These are phyloP conservation scores for Gnomoniopsis sp. DNA, from an alignment of 2,329 filamentous ascomycete genomes.

Conservation along the genomic window DNA sequence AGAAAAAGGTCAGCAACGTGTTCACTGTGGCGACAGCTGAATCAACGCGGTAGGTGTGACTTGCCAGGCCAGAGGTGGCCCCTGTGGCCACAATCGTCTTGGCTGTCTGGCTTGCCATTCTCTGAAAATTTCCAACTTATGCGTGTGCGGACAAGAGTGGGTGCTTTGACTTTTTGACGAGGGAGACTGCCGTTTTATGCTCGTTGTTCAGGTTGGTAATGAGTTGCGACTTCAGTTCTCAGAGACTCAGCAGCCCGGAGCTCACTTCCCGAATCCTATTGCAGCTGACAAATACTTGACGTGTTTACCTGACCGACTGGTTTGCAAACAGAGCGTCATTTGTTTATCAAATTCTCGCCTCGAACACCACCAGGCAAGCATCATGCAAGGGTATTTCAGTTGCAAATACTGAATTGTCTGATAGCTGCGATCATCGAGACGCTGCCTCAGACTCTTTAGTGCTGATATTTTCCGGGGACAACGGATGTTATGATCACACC, in stretches of 20 bases:
- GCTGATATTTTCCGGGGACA: too few species aligned
- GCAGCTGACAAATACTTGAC: background rate
- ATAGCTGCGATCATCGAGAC: too few species aligned
- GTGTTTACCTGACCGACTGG: background rate
- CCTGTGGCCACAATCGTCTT: conserved; percentile 51
- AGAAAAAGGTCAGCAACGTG: background rate
- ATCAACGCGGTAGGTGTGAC: conserved; percentile 13
- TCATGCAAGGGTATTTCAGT: too few species aligned
- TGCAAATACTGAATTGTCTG: too few species aligned
- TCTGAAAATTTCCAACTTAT: background rate
- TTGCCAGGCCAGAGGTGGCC: conserved; percentile 46
- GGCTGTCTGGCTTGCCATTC: conserved; percentile 24
- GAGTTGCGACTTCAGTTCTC: too few species aligned
- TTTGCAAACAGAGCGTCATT: too few species aligned
- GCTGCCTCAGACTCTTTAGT: too few species aligned
- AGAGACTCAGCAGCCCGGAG: too few species aligned
- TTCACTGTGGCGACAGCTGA: background rate
- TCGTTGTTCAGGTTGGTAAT: background rate
- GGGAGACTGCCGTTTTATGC: background rate
- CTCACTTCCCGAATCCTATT: too few species aligned
- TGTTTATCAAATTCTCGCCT: too few species aligned
- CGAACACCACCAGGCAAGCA: too few species aligned
- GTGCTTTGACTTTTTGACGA: background rate
- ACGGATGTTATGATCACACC: too few species aligned
- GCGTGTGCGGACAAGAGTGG: background rate